Conservation (phyloP, 768 basidiomycete species). For the Arthromyces matolae region DNA sequence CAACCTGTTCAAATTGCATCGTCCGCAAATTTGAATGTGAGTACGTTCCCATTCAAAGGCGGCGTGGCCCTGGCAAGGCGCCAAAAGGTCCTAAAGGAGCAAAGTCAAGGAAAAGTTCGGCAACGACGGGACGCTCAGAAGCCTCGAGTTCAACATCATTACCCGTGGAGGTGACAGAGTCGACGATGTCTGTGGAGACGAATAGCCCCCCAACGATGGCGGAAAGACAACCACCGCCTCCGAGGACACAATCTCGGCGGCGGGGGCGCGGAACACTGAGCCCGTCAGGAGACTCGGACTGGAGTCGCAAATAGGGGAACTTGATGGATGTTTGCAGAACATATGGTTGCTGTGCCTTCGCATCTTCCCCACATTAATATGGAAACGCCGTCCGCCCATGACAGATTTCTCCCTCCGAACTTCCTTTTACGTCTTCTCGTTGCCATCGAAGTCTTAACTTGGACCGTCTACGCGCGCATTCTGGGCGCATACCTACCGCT, state of each 20-base stretch:
- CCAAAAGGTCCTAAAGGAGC: conserved; percentile 64
- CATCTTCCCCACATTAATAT: conserved; percentile 43
- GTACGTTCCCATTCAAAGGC: conserved; percentile 48
- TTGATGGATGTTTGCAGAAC: conserved; percentile 17
- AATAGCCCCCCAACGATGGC: conserved; percentile 29
- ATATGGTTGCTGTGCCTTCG: conserved; percentile 24
- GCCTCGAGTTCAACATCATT: conserved; percentile 15
- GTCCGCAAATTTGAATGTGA: conserved; percentile 49
- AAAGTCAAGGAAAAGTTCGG: conserved; percentile 37
- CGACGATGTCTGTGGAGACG: conserved; percentile 27
- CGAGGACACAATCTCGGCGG: conserved; percentile 15
- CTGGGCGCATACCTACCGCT: conserved; percentile 46
- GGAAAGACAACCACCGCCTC: conserved; percentile 17
- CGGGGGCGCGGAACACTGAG: conserved; percentile 20
- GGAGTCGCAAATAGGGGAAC: conserved; percentile 11
- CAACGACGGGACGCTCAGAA: conserved; percentile 16
- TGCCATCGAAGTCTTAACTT: conserved; percentile 33
- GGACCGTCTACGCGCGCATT: conserved; percentile 41
- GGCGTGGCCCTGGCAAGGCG: conserved; percentile 75
- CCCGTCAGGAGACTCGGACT: conserved; percentile 32
- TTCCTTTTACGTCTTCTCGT: conserved; percentile 45
- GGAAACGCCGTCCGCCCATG: conserved; percentile 31
- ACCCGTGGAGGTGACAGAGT: conserved; percentile 13
- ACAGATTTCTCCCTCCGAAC: conserved; percentile 36
- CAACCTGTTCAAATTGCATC: conserved; percentile 60